A percentile compares a stretch with the other conserved stretches of the same genome.
Conservation (phyloP, 345 rosid genomes). For the Heritiera fomes region DNA sequence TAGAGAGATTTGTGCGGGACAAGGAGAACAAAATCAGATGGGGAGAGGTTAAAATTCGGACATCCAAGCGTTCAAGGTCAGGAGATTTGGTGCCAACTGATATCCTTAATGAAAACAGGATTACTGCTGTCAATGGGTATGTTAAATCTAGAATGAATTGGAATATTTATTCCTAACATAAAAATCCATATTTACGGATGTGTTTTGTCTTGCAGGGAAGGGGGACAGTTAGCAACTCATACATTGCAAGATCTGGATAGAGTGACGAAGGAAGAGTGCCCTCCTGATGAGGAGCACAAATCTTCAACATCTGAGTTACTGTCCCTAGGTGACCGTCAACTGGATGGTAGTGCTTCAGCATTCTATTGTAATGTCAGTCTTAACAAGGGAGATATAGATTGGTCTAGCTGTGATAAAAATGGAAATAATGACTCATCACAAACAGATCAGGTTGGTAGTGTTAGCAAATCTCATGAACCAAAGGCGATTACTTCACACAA, state of each 20-base stretch:
- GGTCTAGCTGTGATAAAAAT: conserved; percentile 21
- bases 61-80: conserved; percentile 38
- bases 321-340: conserved; percentile 13
- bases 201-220: conserved; percentile 52
- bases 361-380: conserved; percentile 15
- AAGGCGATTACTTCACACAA: conserved; percentile 47
- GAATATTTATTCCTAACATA: conserved; percentile 14
- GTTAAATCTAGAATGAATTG: conserved; percentile 30
- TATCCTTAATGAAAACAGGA: conserved; percentile 10
- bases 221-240: conserved; percentile 33
- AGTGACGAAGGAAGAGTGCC: conserved; percentile 26
- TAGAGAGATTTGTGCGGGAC: conserved; percentile 43
- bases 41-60: conserved; percentile 54
- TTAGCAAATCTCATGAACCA: conserved; percentile 37
- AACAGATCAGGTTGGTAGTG: conserved; percentile 29
- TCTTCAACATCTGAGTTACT: conserved; percentile 25
- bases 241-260: conserved; percentile 26
- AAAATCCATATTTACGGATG: conserved; percentile 20
- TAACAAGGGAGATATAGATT: conserved; percentile 16
- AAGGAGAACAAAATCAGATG: conserved; percentile 44
- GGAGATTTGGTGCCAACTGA: conserved; percentile 32
- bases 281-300: conserved; percentile 26
- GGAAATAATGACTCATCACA: conserved; percentile 13
- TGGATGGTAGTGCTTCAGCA: conserved; percentile 21
- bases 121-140: conserved; percentile 38